A percentile compares a stretch with the other conserved stretches of the same genome.
These are phyloP conservation scores for Eucommia ulmoides DNA, from an alignment of 257 asterid species.

Conservation along the genomic window DNA sequence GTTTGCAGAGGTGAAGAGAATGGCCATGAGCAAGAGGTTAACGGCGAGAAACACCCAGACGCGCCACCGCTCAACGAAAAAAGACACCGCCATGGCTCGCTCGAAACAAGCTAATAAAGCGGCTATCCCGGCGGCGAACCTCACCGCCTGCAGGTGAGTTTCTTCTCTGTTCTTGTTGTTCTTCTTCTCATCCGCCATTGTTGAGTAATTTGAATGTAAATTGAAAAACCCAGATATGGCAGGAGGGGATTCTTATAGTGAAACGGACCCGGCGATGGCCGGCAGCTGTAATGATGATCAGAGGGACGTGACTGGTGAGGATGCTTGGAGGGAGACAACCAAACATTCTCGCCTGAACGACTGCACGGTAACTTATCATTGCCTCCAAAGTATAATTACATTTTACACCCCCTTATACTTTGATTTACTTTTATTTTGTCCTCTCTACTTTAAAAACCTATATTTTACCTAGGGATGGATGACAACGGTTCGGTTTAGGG, in stretches of 20 bases:
- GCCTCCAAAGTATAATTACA: no score
- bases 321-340: slow-evolving; percentile 38
- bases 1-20: slow-evolving; percentile 58
- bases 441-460: no score
- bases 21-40: slow-evolving; percentile 71
- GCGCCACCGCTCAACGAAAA: slow-evolving; percentile 72
- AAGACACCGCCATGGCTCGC: slow-evolving; percentile 42
- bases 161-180: background rate
- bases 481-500: no score
- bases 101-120: slow-evolving; percentile 71
- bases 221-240: background rate
- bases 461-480: no score
- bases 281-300: background rate
- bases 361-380: slow-evolving; percentile 31
- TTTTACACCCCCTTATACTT: no score
- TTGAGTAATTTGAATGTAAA: background rate
- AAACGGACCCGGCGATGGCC: slow-evolving; percentile 31
- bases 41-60: slow-evolving; percentile 73
- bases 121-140: slow-evolving; percentile 87
- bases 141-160: slow-evolving; percentile 47
- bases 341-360: slow-evolving; percentile 44
- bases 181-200: background rate
- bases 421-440: no score
- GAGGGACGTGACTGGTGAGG: slow-evolving; percentile 22
- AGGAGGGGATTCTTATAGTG: background rate